Base-by-base conservation (phyloP, 495 filamentous ascomycete species). In the Penicillium psychrofluorescens region DNA sequence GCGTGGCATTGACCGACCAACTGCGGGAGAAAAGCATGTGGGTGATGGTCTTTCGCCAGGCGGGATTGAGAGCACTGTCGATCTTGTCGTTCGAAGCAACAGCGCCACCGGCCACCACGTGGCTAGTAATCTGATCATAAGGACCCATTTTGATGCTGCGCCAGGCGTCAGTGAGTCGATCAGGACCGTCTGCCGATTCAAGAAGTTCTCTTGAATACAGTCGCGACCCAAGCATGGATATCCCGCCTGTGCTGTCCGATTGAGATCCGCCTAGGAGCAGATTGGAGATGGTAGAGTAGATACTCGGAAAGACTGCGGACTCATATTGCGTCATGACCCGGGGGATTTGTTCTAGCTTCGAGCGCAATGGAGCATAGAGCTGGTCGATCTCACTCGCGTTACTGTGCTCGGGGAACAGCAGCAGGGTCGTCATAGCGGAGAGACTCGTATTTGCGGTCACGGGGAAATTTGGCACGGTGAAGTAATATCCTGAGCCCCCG, bases 401-500 rank as follows among this genome's bases (percentile, higher is more conserved):
- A 0, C 57, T 59, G 27, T 59, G 46, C 41, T 58, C 56, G 7
- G 57, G 48, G 36, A 68, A 66, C 40, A 59, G 29, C 1, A 61
- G 36, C 4, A 46, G 16, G 1, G 50, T 34, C 1, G 36, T 48
- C 11, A 59, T 31, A 10, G 36, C 39, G 4, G 59, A 63, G 16
- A 49, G 47, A 12, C 30, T 48, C 5, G 8, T 38, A 8, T 40
- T 51, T 6, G 38, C 30, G 31, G 42, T 44, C 11, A 51, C 7
- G 4, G 59, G 54, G 8, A 50, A 29, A 14, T 59, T 51, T 9
- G 61, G 59, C 13, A 55, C 9, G n/a, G 59, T 50, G 15, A 45
- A 65, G 37, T 69, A 71, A 36, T 67, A 72, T 4, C 65, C 65
- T 1, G 56, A 52, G 15, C 67, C 66, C 6, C 57, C 56, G 2